Percentiles rank a stretch among this genome's conserved stretches.
phyloP scores from a whole-genome alignment of 345 rosid genomes.

The Orychophragmus violaceus region DNA sequence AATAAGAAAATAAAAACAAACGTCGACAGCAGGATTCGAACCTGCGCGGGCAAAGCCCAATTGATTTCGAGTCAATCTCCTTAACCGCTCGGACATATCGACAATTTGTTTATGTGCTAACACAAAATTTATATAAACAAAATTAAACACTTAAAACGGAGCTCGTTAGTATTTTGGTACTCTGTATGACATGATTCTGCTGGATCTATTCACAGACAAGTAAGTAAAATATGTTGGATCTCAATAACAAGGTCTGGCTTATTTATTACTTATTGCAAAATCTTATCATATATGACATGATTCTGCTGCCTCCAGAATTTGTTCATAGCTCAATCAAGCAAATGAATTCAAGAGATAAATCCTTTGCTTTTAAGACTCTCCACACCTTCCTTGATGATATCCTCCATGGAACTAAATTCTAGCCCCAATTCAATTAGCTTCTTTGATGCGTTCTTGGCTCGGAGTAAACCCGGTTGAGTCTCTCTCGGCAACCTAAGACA shows the following conservation, averaged over 20 bases:
- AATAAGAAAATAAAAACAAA: neutral
- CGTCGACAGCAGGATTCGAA: conserved; percentile 29
- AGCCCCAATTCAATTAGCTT: conserved; percentile 75
- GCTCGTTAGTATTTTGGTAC: no score
- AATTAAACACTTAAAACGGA: no score
- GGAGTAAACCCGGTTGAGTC: conserved; percentile 70
- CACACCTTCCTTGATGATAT: conserved; percentile 72
- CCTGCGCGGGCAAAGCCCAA: conserved; percentile 99
- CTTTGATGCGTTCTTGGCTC: conserved; percentile 59
- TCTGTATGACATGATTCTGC: no score
- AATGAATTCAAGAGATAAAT: conserved; percentile 38
- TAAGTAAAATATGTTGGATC: neutral
- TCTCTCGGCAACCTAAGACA: conserved; percentile 54
- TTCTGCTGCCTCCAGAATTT: conserved; percentile 7
- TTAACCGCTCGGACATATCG: conserved; percentile 42
- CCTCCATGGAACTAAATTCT: conserved; percentile 72
- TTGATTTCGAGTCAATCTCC: conserved; percentile 99
- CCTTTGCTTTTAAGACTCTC: conserved; percentile 72
- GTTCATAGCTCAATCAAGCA: conserved; percentile 1
- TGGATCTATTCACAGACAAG: neutral
- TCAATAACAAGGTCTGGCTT: neutral
- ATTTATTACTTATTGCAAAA: neutral
- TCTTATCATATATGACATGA: neutral
- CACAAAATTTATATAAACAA: no score
- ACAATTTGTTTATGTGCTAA: neutral